phyloP scores from a whole-genome alignment of 2,329 filamentous ascomycete genomes.

The Nigrospora osmanthi region DNA sequence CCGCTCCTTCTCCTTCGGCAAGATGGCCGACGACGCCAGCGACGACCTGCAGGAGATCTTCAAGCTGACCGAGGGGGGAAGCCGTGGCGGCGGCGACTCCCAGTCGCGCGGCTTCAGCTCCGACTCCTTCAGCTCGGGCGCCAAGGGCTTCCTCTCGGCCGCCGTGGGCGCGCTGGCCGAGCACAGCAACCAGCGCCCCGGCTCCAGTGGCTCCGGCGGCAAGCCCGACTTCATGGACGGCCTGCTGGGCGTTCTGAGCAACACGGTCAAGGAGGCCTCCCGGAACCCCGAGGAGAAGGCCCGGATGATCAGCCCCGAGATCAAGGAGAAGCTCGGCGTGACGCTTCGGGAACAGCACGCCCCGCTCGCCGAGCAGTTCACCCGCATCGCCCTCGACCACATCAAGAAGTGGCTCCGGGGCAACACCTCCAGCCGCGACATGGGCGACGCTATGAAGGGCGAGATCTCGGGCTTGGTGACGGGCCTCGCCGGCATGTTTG shows the following conservation, averaged over 20 bases:
- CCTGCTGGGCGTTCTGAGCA: constrained; percentile 31
- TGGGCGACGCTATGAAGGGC: constrained; percentile 33
- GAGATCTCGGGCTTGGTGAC: constrained; percentile 36
- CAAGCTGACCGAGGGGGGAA: constrained; percentile 27
- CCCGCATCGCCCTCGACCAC: constrained; percentile 34
- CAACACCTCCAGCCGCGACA: constrained; percentile 30
- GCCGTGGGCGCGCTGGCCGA: constrained; percentile 33
- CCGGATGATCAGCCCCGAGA: constrained; percentile 35
- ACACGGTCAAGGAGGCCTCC: constrained; percentile 33
- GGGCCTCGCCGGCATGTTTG: constrained; percentile 32
- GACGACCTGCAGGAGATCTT: constrained; percentile 37
- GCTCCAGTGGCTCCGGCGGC: constrained; percentile 16
- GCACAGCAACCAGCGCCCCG: constrained; percentile 24
- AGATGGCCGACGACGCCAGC: constrained; percentile 29
- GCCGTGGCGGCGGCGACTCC: constrained; percentile 4
- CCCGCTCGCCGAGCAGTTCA: constrained; percentile 36
- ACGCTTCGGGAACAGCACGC: constrained; percentile 33
- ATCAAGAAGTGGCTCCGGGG: constrained; percentile 37
- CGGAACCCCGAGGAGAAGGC: constrained; percentile 39
- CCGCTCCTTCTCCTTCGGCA: constrained; percentile 23
- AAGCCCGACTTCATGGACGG: constrained; percentile 31
- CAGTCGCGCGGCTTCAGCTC: constrained; percentile 2
- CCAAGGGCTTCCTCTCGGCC: constrained; percentile 30
- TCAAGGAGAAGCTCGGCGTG: constrained; percentile 33
- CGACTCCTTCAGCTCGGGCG: constrained; percentile 16